Percentiles rank a stretch among this genome's conserved stretches.
These are phyloP conservation scores for Apiospora marii DNA, from an alignment of 2,329 filamentous ascomycete genomes.

Conservation along the genomic window DNA sequence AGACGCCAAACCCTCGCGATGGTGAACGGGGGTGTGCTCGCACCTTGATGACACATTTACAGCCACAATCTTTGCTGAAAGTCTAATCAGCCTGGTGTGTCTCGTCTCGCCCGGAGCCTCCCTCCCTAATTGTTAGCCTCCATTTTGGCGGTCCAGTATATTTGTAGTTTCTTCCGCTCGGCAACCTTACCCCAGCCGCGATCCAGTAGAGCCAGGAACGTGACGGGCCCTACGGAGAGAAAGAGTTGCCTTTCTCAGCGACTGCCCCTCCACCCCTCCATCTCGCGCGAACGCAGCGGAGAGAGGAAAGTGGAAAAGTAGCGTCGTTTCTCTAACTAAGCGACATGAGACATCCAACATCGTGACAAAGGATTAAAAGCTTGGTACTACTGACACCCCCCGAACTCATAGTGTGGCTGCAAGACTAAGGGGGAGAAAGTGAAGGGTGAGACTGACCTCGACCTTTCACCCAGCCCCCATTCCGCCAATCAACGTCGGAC, in stretches of 20 bases:
- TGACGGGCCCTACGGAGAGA: constrained; percentile 8
- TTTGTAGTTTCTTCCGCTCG: neutral
- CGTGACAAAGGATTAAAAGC: neutral
- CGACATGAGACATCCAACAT: constrained; percentile 6
- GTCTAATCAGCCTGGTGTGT: neutral
- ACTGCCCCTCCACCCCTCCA: neutral
- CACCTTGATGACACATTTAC: constrained; percentile 7
- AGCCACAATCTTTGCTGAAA: neutral
- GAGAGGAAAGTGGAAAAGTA: too few species aligned
- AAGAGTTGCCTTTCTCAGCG: neutral
- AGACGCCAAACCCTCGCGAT: neutral
- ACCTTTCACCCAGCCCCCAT: constrained; percentile 6
- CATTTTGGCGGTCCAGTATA: neutral
- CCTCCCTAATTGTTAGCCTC: neutral
- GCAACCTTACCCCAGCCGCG: neutral
- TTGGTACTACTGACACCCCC: neutral
- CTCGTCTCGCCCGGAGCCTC: neutral
- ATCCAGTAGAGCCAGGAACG: neutral
- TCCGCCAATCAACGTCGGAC: neutral
- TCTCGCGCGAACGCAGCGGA: neutral
- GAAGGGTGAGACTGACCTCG: constrained; percentile 5
- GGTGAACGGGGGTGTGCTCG: neutral
- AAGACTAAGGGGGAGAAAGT: neutral
- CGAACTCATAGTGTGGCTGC: neutral
- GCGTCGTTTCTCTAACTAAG: neutral